Evolutionary conservation across 1,284 basidiomycete genomes (phyloP).

Genomic region (Phylloboletellus chloephorus): DNA sequence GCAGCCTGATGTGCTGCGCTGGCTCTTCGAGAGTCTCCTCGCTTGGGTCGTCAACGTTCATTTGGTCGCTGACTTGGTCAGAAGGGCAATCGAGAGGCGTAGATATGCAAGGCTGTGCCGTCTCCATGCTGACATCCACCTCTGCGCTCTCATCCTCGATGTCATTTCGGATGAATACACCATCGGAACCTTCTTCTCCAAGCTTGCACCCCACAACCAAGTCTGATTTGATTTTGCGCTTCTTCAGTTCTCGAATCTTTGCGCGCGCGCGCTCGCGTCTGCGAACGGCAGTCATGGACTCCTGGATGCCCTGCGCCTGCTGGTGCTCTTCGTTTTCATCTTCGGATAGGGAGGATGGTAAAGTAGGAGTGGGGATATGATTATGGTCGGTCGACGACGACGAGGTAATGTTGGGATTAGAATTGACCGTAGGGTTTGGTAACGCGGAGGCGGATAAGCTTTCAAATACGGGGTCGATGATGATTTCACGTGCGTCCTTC

Average conservation of each 20-base stretch:
- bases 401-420: conserved; percentile 25
- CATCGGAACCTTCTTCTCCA: conserved; percentile 31
- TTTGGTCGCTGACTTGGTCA: conserved; percentile 5
- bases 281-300: conserved; percentile 26
- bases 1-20: conserved; percentile 2
- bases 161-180: conserved; percentile 51
- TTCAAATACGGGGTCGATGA: conserved; percentile 58
- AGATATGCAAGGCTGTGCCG: conserved; percentile 13
- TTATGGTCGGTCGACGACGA: conserved; percentile 23
- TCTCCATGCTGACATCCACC: conserved; percentile 43
- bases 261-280: conserved; percentile 43
- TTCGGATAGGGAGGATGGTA: conserved; percentile 35
- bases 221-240: conserved; percentile 39
- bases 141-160: conserved; percentile 55
- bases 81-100: conserved; percentile 11
- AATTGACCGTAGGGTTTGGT: conserved; percentile 27
- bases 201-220: conserved; percentile 23
- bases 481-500: conserved; percentile 43
- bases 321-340: conserved; percentile 38
- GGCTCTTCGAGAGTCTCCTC: conserved; percentile 4
- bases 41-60: conserved; percentile 14
- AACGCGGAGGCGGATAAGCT: conserved; percentile 26
- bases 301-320: conserved; percentile 22
- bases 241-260: conserved; percentile 54
- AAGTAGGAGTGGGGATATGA: conserved; percentile 13